phyloP scores from a whole-genome alignment of 805 yeast genomes.

The Myxozyma mucilagina region DNA sequence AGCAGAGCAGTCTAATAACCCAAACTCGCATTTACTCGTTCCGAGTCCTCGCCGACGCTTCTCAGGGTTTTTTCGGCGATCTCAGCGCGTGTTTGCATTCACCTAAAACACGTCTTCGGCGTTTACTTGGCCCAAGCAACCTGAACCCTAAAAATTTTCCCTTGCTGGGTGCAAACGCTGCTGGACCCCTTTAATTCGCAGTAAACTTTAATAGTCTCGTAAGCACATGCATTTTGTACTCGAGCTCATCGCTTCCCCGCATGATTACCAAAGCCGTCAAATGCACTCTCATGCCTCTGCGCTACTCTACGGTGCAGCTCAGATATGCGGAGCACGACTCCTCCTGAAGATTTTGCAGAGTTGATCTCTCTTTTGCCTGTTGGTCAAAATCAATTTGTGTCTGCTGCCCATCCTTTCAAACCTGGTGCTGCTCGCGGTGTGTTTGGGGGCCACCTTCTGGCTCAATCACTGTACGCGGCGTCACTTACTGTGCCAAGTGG shows the following conservation, averaged over 20 bases:
- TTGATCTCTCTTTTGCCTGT: conserved; percentile 6
- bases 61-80: not conserved
- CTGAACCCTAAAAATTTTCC: not conserved
- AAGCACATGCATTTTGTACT: not conserved
- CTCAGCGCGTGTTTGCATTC: not conserved
- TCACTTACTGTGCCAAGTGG: conserved; percentile 1
- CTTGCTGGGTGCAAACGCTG: no score
- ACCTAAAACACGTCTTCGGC: conserved; percentile 7
- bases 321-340: not conserved
- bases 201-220: no score
- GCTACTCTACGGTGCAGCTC: not conserved
- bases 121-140: not conserved
- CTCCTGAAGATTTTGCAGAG: conserved; percentile 16
- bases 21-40: no score
- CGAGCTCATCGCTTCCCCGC: not conserved
- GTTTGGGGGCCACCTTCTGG: conserved; percentile 25
- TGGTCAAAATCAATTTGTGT: not conserved
- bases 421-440: conserved; percentile 14
- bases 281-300: not conserved
- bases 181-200: not conserved
- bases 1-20: no score
- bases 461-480: conserved; percentile 22
- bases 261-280: not conserved
- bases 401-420: conserved; percentile 5
- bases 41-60: no score